Base-by-base conservation (phyloP, 768 basidiomycete genomes). In the Russula dissimulans region DNA sequence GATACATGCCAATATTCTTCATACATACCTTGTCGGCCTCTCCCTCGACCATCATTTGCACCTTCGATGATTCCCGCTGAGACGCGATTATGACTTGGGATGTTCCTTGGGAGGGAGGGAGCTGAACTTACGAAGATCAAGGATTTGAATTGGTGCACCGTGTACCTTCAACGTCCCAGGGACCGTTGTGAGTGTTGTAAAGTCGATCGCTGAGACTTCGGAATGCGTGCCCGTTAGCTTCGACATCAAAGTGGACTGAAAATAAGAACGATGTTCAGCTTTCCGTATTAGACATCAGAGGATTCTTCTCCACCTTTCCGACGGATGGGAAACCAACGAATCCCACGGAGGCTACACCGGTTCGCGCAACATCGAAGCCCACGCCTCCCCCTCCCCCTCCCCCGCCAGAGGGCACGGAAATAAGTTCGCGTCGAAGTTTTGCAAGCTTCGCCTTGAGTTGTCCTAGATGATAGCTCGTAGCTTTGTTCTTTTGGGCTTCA, bases 371-470 rank as follows among this genome's bases (percentile, higher is more conserved):
- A 80, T 99, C 97, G 77, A 99, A 99, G 45, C 97, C 97, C 11
- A 92, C 65, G 32, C 95, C 95, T 1, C 81, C 85, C 0, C 90
- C 93, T 0, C 95, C 94, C 0, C 95, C 95, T 10, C 91, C 86
- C 22, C 91, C 80, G 38, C 85, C 85, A 18, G 79, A 73, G 4
- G 87, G 77, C 0, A 89, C 85, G 10, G 82, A 78, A 66, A 99
- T 93, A 56, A 99, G 83, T 71, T 99, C 97, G 59, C 97, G 83
- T 63, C 92, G 81, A 48, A 98, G 87, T 72, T 99, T 99, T 52
- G 97, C 97, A 54, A 99, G 85, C 73, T 99, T 99, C 58, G 97
- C 95, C 73, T 97, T 97, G 71, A 97, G 85, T 76, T 95, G 91
- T 55, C 95, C 95, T 61, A 97, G 76, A 77, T 95, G 94, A 73